Conservation (phyloP, 306 rosid genomes). For the Acacia crassicarpa region DNA sequence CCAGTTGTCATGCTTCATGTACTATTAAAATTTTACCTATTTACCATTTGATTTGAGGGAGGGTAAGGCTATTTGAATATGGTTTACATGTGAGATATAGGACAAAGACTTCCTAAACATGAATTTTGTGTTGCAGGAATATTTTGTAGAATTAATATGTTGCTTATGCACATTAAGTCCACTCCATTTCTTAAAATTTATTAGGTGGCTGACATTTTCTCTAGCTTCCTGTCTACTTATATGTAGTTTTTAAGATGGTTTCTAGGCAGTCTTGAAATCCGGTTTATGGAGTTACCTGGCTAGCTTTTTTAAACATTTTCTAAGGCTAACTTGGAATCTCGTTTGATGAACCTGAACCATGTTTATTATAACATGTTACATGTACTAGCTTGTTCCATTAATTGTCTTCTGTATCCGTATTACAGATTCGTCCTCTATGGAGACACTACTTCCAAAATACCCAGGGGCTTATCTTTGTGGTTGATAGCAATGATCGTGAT, state of each 20-base stretch:
- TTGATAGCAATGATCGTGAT: slow-evolving; percentile 67
- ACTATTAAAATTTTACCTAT: not conserved
- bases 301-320: not conserved
- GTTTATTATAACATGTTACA: not conserved
- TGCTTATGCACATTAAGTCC: not conserved
- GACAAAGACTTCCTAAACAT: no score
- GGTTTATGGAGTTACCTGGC: not conserved
- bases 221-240: not conserved
- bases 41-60: not conserved
- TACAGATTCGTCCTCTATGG: slow-evolving; percentile 55
- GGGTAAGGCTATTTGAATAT: no score
- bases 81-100: slow-evolving; percentile 18
- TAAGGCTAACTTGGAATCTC: not conserved
- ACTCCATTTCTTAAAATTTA: not conserved
- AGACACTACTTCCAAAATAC: slow-evolving; percentile 68
- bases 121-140: not conserved
- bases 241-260: not conserved
- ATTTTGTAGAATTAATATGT: not conserved
- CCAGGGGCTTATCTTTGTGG: slow-evolving; percentile 61
- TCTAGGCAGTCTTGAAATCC: not conserved
- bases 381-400: not conserved
- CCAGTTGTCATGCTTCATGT: not conserved
- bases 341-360: not conserved
- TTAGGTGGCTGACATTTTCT: not conserved
- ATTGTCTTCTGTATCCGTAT: not conserved